Base-by-base conservation (phyloP, 768 basidiomycete genomes). In the Lepiota subincarnata region DNA sequence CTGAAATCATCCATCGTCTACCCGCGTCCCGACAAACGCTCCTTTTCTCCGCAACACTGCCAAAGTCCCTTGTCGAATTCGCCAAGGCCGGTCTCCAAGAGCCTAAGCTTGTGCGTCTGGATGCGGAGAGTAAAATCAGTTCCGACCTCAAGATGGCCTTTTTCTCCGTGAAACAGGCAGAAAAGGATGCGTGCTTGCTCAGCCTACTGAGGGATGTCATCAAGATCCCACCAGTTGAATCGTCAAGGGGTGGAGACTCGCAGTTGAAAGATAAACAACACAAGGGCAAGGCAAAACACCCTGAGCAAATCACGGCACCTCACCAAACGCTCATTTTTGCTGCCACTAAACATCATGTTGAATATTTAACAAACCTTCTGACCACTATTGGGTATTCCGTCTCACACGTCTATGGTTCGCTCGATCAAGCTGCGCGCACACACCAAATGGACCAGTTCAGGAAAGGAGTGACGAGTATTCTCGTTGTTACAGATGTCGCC, bases 271-370 rank as follows among this genome's bases (percentile, higher is more conserved):
- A 72, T 39, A 72, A 70, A 55, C 73, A 75, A 42, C 68, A 67
- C 50, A 77, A 75, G 62, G 72, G 70, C 18, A 83, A 85, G 66
- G 66, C 65, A 50, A 89, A 83, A 63, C 74, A 66, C 47, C 70
- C 72, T 48, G 73, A 73, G 40, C 79, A 77, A 57, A 64, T 71
- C 37, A 82, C 81, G 6, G 83, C 84, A 2, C 83, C 91, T 19
- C 87, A 94, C 66, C 97, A 99, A 69, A 94, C 94, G 0, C 82
- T 99, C 45, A 80, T 99, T 6, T 99, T 99, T 62, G 86, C 87
- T 2, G 92, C 96, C 5, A 99, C 97, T 16, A 98, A 99, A 68
- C 97, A 99, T 64, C 97, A 99, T 61, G 94, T 99, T 63, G 97
- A 98, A 69, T 99, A 97, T 67, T 78, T 98, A 41, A 78, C 83